Evolutionary conservation across 1,284 basidiomycete species (phyloP).

Genomic region (Cutaneotrichosporon sp.): DNA sequence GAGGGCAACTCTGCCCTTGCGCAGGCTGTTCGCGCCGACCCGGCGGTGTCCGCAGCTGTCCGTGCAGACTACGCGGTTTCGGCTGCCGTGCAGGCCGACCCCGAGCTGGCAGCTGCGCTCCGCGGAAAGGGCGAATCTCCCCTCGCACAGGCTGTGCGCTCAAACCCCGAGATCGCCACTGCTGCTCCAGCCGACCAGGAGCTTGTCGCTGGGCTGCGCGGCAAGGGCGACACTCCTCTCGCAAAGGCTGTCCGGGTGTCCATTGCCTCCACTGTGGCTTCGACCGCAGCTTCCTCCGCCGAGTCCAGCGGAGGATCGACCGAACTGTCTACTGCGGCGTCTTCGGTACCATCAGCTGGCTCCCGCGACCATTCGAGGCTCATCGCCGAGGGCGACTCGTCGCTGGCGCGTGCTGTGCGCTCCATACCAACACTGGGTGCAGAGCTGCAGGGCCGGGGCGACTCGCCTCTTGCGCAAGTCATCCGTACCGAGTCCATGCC

Average conservation of each 20-base stretch:
- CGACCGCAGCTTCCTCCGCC: not conserved
- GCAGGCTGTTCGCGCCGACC: not conserved
- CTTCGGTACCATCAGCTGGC: not conserved
- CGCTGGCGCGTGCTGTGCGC: not conserved
- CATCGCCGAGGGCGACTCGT: not conserved
- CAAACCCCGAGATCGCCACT: not conserved
- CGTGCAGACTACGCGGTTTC: not conserved
- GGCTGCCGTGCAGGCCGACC: not conserved
- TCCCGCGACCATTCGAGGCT: not conserved
- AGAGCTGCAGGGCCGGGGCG: constrained; percentile 2
- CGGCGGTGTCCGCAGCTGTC: not conserved
- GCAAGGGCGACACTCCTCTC: not conserved
- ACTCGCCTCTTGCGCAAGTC: constrained; percentile 2
- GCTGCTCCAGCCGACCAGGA: not conserved
- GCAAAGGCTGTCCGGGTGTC: not conserved
- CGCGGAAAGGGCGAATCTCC: constrained; percentile 7
- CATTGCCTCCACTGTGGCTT: not conserved
- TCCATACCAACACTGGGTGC: not conserved
- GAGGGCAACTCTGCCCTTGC: constrained; percentile 3
- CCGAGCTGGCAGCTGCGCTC: not conserved
- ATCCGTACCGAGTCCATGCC: not conserved
- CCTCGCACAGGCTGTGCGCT: constrained; percentile 1
- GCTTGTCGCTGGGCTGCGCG: not conserved
- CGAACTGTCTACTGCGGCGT: not conserved
- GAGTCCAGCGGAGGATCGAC: not conserved